phyloP scores from a whole-genome alignment of 306 rosid species.

The Castanea crenata region DNA sequence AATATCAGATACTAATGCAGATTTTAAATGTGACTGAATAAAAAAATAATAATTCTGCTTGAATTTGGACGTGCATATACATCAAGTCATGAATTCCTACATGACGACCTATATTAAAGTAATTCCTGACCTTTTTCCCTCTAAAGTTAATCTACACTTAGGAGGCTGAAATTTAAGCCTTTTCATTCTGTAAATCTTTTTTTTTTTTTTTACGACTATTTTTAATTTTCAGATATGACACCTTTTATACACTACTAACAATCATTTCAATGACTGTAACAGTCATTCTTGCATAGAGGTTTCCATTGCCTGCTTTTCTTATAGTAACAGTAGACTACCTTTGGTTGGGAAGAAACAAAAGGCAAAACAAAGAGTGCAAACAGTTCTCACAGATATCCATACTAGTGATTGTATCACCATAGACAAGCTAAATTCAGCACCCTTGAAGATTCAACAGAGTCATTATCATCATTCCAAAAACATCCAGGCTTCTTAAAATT shows the following conservation, averaged over 20 bases:
- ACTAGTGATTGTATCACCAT: background rate
- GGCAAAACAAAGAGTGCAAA: background rate
- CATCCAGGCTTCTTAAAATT: background rate
- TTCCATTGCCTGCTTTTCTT: background rate
- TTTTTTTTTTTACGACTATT: background rate
- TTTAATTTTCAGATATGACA: background rate
- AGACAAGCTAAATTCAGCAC: background rate
- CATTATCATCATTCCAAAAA: background rate
- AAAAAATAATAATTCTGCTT: background rate
- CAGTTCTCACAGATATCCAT: background rate
- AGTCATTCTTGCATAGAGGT: background rate
- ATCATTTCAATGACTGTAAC: background rate
- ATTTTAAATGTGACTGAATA: background rate
- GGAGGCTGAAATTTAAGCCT: background rate
- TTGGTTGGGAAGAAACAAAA: background rate
- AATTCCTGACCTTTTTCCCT: background rate
- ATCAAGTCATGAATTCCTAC: background rate
- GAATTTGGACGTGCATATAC: background rate
- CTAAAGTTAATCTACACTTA: background rate
- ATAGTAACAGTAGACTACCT: background rate
- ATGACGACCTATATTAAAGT: background rate
- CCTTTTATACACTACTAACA: background rate
- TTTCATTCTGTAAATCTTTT: background rate
- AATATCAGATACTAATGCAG: slow-evolving; percentile 15
- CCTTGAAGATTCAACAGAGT: background rate